These are phyloP conservation scores for Solanum lycopersicoides DNA, from an alignment of 257 asterid genomes.

Conservation along the genomic window DNA sequence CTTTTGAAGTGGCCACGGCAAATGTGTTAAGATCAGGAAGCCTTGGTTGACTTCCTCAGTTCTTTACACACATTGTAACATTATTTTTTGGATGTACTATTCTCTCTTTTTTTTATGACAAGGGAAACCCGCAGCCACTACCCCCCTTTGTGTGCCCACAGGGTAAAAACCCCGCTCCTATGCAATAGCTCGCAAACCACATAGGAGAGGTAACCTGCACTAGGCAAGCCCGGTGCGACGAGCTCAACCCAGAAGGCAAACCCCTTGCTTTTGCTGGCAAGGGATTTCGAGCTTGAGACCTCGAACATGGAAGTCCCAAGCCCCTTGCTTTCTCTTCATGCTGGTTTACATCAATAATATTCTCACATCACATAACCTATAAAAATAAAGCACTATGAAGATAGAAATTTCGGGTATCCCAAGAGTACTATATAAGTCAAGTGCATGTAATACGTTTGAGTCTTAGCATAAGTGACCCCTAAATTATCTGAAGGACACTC, in stretches of 20 bases:
- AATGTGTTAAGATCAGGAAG: not conserved
- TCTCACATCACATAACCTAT: not conserved
- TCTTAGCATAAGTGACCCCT: not conserved
- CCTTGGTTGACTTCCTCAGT: not conserved
- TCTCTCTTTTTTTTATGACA: not conserved
- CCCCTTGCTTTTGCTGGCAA: not conserved
- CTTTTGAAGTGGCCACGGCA: not conserved
- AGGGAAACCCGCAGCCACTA: not conserved
- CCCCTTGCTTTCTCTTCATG: not conserved
- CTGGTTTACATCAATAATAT: not conserved
- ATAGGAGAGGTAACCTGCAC: not conserved
- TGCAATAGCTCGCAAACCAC: not conserved
- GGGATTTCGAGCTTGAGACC: not conserved
- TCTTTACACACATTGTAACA: not conserved
- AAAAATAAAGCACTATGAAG: not conserved
- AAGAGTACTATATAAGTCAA: not conserved
- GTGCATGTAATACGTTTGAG: not conserved
- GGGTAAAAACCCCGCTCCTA: not conserved
- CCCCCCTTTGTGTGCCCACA: not conserved
- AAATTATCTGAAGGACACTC: not conserved
- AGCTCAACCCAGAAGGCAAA: not conserved
- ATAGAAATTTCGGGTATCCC: not conserved
- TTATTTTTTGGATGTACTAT: not conserved
- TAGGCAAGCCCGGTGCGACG: not conserved
- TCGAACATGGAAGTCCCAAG: not conserved